Evolutionary conservation across 306 rosid genomes (phyloP), one percentile per base, ranked within the genome.

Genomic region (Canavalia ensiformis): DNA sequence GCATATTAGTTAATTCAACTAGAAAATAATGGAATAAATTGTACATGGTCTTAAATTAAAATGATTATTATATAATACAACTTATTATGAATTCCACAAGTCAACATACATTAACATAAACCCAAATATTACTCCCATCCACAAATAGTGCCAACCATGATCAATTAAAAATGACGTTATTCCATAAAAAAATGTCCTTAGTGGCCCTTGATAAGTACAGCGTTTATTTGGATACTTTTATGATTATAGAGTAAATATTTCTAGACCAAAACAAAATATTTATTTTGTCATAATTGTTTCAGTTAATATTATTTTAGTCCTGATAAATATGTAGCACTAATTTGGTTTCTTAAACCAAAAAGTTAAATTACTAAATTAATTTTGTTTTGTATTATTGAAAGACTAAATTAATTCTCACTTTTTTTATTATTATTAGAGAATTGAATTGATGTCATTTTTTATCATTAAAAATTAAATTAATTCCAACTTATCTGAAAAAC

Each of bases 111-210:
- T 50, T 18, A 66, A 12, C 9, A 35, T 63, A 63, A 2, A 0
- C 52, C 34, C 35, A 35, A 34, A 34, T 35, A 34, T 29, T 35
- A 12, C 56, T 29, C 25, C 25, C 30, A 49, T 45, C 29, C 41
- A 30, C 57, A 46, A 68, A 68, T 11, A 7, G 74, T 45, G 57
- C 74, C 44, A 5, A 37, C 69, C 69, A 63, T 35, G 47, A 37
- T 37, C 44, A 33, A 60, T 60, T 44, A 11, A 49, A 3, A 49
- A 49, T 8, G 10, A 1, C 10, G 13, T 49, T 11, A 9, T 49
- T 8, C 2, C 8, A 18, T 37, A 29, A 60, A 5, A 62, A 34
- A 11, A 58, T 6, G 1, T 29, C 0, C 13, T 28, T 29, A 8
- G 28, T 6, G 4, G 12, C 28, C 5, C 31, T 33, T 33, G 67